Evolutionary conservation across 805 yeast species (phyloP), one percentile per base, ranked within the genome.

Genomic region (Candida cerambycidarum): DNA sequence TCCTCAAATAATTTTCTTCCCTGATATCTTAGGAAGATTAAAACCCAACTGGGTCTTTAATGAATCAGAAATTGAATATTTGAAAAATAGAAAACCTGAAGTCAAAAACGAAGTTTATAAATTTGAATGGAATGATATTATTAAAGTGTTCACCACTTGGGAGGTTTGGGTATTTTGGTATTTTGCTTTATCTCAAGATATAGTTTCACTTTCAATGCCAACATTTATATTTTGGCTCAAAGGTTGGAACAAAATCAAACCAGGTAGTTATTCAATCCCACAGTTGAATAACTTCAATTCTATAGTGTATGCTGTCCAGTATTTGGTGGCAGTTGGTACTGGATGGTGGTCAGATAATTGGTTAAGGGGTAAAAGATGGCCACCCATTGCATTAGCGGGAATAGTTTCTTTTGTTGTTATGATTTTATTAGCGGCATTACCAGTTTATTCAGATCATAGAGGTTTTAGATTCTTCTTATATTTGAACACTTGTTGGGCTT

Each of bases 321-420:
- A 34, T 8, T 13, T 41, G 7, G 23, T 31, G 5, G 36, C 44
- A 14, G 19, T 41, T 2, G 15, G 13, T 5, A 34, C 39, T 38
- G 44, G 39, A 6, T 41, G 44, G 44, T 25, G 35, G 12, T 35
- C 40, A 12, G 44, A 41, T 35, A 34, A 29, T 7, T 27, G 30
- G 30, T 11, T 27, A 27, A 35, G n/a, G 9, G 44, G 44, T 36
- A 29, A 27, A n/a, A 25, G 44, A 12, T 41, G 40, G 39, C 29
- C 44, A 6, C 25, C 36, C 13, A 31, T 41, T 11, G 32, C 23
- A 3, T 30, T 41, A 18, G 44, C 44, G 15, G 19, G 28, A 13
- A 29, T 38, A 17, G 30, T 27, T 13, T 28, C 17, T 5, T 27
- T 27, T 21, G 23, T 21, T 6, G 23, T 21, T 5, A 5, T 21